These are phyloP conservation scores for Gnetum montanum DNA, from an alignment of 75 land plant species.

Conservation along the genomic window DNA sequence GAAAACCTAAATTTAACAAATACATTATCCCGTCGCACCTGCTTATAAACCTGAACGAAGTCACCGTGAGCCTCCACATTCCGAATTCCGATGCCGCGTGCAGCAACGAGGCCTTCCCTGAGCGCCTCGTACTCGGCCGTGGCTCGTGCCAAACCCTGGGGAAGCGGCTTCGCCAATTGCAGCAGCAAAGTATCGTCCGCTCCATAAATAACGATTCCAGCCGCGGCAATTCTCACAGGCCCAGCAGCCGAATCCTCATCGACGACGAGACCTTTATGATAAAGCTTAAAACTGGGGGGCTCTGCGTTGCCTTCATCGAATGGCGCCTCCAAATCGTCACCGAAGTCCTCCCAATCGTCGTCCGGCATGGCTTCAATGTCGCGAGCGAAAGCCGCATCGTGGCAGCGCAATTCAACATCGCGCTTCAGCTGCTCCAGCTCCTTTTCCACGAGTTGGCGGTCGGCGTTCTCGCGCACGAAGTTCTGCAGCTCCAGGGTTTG, in stretches of 20 bases:
- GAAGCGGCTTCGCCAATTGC: slow-evolving; percentile 32
- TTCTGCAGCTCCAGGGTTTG: slow-evolving; percentile 23
- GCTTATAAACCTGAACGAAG: slow-evolving; percentile 22
- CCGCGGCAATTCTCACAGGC: slow-evolving; percentile 18
- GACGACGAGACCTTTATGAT: slow-evolving; percentile 9
- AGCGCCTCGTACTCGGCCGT: slow-evolving; percentile 44
- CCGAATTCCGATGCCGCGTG: slow-evolving; percentile 20
- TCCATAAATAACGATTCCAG: slow-evolving; percentile 45
- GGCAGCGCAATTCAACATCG: slow-evolving; percentile 17
- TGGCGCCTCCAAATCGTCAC: slow-evolving; percentile 34
- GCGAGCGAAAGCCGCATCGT: slow-evolving; percentile 39
- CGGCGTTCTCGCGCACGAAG: slow-evolving; percentile 20
- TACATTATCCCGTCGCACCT: slow-evolving; percentile 22
- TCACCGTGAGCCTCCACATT: slow-evolving; percentile 21
- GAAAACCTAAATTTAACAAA: no score
- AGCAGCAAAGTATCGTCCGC: slow-evolving; percentile 18
- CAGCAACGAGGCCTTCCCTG: slow-evolving; percentile 48
- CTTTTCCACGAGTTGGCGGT: slow-evolving; percentile 10
- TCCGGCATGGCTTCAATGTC: slow-evolving; percentile 17
- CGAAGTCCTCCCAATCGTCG: slow-evolving; percentile 37
- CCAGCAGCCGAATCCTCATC: slow-evolving; percentile 4
- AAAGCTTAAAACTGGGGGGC: slow-evolving; percentile 7
- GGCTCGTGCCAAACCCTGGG: slow-evolving; percentile 7
- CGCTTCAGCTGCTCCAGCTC: slow-evolving; percentile 14
- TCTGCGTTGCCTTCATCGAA: slow-evolving; percentile 11